phyloP scores from a whole-genome alignment of 306 rosid species.

The Castanea crenata region DNA sequence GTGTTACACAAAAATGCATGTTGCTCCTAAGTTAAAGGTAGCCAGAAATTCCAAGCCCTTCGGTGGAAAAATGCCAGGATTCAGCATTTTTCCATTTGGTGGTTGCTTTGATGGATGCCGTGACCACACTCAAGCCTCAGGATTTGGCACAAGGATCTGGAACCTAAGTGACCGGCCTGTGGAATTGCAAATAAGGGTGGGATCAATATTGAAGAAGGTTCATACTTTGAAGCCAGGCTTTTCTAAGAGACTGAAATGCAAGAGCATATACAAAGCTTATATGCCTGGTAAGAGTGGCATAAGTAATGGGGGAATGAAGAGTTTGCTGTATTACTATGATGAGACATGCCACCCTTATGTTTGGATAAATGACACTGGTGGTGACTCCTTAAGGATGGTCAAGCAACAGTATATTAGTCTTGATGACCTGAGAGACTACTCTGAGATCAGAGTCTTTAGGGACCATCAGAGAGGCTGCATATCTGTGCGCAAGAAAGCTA shows the following conservation, averaged over 20 bases:
- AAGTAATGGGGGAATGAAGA: conserved; percentile 50
- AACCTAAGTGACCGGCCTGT: conserved; percentile 80
- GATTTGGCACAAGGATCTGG: conserved; percentile 87
- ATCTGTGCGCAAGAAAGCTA: conserved; percentile 73
- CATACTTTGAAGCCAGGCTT: conserved; percentile 81
- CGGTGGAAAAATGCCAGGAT: conserved; percentile 39
- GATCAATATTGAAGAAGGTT: conserved; percentile 76
- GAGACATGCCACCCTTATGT: conserved; percentile 89
- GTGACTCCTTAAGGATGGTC: conserved; percentile 75
- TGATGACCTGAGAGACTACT: conserved; percentile 73
- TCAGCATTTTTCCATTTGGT: conserved; percentile 46
- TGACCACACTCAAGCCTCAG: conserved; percentile 61
- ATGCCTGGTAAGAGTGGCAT: conserved; percentile 55
- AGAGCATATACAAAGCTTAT: conserved; percentile 78
- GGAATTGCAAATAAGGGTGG: conserved; percentile 94
- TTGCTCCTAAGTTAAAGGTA: conserved; percentile 26
- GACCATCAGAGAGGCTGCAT: conserved; percentile 87
- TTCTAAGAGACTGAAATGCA: conserved; percentile 79
- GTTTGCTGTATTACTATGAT: conserved; percentile 76
- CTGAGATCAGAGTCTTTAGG: conserved; percentile 85
- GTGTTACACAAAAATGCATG: conserved; percentile 19
- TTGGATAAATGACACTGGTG: conserved; percentile 79
- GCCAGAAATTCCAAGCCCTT: conserved; percentile 27
- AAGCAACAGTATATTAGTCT: conserved; percentile 92
- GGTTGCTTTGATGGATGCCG: conserved; percentile 82